phyloP scores from a whole-genome alignment of 2,329 filamentous ascomycete genomes.

The Grosmannia penicillata region DNA sequence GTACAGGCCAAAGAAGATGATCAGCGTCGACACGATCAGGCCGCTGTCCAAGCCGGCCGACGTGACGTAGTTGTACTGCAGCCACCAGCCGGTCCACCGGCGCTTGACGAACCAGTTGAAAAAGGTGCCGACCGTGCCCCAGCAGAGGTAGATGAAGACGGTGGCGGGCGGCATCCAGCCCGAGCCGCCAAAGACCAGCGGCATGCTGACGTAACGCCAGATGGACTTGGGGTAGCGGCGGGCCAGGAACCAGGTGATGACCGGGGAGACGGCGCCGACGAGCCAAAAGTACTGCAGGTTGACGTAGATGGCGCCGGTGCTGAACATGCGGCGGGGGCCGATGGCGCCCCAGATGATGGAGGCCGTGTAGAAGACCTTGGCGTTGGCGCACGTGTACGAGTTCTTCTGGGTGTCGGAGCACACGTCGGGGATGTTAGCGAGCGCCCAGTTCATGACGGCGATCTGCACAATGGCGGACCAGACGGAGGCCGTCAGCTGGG shows the following conservation, averaged over 20 bases:
- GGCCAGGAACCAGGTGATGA: slow-evolving; percentile 48
- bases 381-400: slow-evolving; percentile 41
- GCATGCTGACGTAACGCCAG: slow-evolving; percentile 52
- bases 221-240: slow-evolving; percentile 45
- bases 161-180: slow-evolving; percentile 54
- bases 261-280: slow-evolving; percentile 45
- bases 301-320: slow-evolving; percentile 44
- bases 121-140: slow-evolving; percentile 50
- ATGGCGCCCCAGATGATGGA: slow-evolving; percentile 63
- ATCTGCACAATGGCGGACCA: slow-evolving; percentile 50
- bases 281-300: slow-evolving; percentile 58
- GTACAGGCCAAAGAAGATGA: slow-evolving; percentile 56
- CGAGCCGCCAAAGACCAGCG: slow-evolving; percentile 52
- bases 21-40: slow-evolving; percentile 47
- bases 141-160: slow-evolving; percentile 55
- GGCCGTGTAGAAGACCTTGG: slow-evolving; percentile 48
- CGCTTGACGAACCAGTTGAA: slow-evolving; percentile 57
- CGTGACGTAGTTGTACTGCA: slow-evolving; percentile 64
- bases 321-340: slow-evolving; percentile 56
- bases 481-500: slow-evolving; percentile 42
- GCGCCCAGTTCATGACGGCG: slow-evolving; percentile 50
- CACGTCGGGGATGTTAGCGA: slow-evolving; percentile 45
- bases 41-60: slow-evolving; percentile 58
- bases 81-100: slow-evolving; percentile 57
- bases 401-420: slow-evolving; percentile 39